Evolutionary conservation across 1,284 basidiomycete species (phyloP).

Genomic region (Chalciporus sp.): DNA sequence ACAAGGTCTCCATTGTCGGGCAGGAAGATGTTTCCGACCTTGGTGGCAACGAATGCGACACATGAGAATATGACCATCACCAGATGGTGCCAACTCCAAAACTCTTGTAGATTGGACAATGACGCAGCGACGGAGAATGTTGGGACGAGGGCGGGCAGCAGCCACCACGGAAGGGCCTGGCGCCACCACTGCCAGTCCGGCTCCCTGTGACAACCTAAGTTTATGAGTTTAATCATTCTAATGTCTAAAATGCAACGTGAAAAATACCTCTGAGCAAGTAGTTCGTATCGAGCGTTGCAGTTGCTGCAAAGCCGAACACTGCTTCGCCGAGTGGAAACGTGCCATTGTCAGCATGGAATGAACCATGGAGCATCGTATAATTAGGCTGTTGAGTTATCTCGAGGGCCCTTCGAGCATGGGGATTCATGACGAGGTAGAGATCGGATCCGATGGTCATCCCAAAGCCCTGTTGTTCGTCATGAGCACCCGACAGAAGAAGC

Average conservation of each 20-base stretch:
- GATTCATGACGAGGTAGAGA: conserved; percentile 77
- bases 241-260: neutral
- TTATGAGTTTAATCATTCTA: neutral
- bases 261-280: conserved; percentile 57
- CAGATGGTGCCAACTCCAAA: conserved; percentile 67
- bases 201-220: conserved; percentile 70
- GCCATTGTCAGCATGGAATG: conserved; percentile 61
- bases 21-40: conserved; percentile 49
- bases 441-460: conserved; percentile 87
- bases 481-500: conserved; percentile 3
- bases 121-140: conserved; percentile 78
- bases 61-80: conserved; percentile 84
- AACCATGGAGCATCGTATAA: conserved; percentile 58
- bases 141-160: conserved; percentile 77
- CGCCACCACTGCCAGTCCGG: conserved; percentile 76
- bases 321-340: conserved; percentile 53
- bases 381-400: conserved; percentile 45
- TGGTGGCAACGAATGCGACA: conserved; percentile 73
- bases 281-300: conserved; percentile 39
- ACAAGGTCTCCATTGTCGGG: conserved; percentile 61
- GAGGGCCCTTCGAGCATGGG: conserved; percentile 55
- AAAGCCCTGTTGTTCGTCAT: conserved; percentile 52
- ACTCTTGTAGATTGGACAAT: conserved; percentile 76
- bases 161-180: conserved; percentile 77
- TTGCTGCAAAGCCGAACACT: conserved; percentile 63